Evolutionary conservation across 202 grass and related monocot species (phyloP), one percentile per base, ranked within the genome.

Genomic region (Carex sylvatica): DNA sequence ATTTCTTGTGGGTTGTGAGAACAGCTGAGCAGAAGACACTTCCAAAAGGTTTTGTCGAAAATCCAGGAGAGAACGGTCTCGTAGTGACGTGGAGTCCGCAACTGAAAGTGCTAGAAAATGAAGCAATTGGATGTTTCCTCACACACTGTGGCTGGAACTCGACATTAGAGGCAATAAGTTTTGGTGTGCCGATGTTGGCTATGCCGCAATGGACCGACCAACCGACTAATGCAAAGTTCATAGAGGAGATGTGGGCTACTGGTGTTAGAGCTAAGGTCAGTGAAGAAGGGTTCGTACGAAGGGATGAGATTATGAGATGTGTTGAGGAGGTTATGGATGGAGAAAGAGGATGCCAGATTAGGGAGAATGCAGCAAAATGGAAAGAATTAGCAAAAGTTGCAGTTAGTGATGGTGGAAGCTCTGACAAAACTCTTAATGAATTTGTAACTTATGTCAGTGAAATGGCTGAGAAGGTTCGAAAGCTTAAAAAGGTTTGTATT

Each of bases 1-100:
- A 87, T n/a, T 97, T 97, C 85, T 65, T 97, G 59, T 97, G 94
- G 94, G 94, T 97, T 47, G 77, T 97, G 54, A 88, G 89, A 42
- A 77, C 70, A 59, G 11, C 80, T 2, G 86, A 92, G n/a, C 75
- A 81, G 65, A 23, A 66, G 42, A 73, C 49, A 12, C 78, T 94
- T 23, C 94, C 88, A 13, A 14, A 31, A 24, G 70, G 51, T 44
- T 74, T 92, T 19, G 64, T 81, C 4, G 66, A 87, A 60, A 46
- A 20, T 9, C 68, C 53, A 7, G 11, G 59, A 44, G 72, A 74
- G 16, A 84, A 83, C 15, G 87, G 76, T 31, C 78, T 92, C 4
- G 11, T 91, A 33, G 90, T 87, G 86, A 79, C 74, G 11, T 97
- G 94, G 94, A 87, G 90, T 87, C 91, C 88, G 30, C 94, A 97